Conservation (phyloP, 345 rosid species). For the Aegle marmelos region DNA sequence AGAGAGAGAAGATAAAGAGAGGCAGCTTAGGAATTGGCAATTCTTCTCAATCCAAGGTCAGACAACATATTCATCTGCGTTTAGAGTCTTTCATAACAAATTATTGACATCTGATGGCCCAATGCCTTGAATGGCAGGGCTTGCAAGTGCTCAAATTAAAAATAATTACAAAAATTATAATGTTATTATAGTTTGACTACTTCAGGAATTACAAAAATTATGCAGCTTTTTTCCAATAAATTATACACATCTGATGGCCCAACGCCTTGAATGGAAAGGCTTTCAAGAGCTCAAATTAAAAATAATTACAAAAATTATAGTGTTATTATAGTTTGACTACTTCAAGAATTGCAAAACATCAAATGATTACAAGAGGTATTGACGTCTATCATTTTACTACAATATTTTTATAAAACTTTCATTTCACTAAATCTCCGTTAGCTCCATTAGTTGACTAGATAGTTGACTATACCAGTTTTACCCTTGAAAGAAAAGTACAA, state of each 20-base stretch:
- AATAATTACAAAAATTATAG: background rate
- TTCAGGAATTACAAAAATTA: background rate
- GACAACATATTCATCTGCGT: background rate
- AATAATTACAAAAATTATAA: background rate
- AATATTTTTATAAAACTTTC: too few relatives aligned
- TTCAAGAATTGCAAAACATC: too few relatives aligned
- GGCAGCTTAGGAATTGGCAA: too few relatives aligned
- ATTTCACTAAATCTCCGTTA: too few relatives aligned
- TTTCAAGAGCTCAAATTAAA: background rate
- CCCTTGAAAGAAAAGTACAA: too few relatives aligned
- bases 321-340: too few relatives aligned
- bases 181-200: too few relatives aligned
- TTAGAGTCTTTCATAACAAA: background rate
- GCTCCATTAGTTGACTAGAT: too few relatives aligned
- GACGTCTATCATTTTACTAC: too few relatives aligned
- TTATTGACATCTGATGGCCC: background rate
- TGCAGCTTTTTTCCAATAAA: background rate
- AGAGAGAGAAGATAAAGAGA: too few relatives aligned
- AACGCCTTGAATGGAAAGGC: background rate
- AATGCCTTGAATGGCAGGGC: background rate
- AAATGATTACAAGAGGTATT: too few relatives aligned
- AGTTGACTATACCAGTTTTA: too few relatives aligned
- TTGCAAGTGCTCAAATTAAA: background rate
- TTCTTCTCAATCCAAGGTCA: background rate
- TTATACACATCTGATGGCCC: background rate